phyloP scores from a whole-genome alignment of 371 early-diverging fungal species.

The Syncephalis fuscata region DNA sequence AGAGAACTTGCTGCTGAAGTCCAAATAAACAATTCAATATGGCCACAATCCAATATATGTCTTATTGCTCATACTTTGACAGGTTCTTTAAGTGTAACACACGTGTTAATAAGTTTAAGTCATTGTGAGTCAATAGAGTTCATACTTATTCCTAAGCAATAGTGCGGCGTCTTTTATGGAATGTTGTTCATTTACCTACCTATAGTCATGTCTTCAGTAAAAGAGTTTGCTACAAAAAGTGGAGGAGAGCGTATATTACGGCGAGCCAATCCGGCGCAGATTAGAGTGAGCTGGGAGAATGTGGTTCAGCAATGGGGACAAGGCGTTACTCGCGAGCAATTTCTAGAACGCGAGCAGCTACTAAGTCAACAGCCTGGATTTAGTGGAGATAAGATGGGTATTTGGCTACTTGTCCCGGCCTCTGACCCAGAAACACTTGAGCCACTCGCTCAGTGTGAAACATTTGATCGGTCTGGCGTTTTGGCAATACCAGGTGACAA shows the following conservation, averaged over 20 bases:
- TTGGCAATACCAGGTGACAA: slow-evolving; percentile 3
- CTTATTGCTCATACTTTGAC: no score
- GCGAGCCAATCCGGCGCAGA: slow-evolving; percentile 6
- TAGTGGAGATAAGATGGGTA: slow-evolving; percentile 9
- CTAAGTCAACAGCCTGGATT: slow-evolving; percentile 13
- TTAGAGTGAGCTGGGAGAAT: slow-evolving; percentile 14
- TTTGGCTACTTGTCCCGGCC: slow-evolving; percentile 18
- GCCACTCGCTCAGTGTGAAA: slow-evolving; percentile 14
- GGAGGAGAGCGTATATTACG: neutral
- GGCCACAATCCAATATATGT: no score
- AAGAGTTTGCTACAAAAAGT: no score
- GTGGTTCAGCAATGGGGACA: slow-evolving; percentile 19
- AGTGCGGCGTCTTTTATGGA: no score
- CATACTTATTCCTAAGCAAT: no score
- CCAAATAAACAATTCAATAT: no score
- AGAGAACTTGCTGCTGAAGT: no score
- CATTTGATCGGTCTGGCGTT: slow-evolving; percentile 14
- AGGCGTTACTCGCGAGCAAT: slow-evolving; percentile 11
- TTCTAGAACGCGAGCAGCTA: slow-evolving; percentile 14
- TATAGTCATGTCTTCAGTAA: no score
- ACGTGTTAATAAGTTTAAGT: no score
- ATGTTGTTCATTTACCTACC: no score
- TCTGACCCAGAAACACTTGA: slow-evolving; percentile 5
- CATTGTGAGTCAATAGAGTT: no score
- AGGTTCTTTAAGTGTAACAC: no score